phyloP scores from a whole-genome alignment of 345 rosid species.

The Corchorus olitorius region DNA sequence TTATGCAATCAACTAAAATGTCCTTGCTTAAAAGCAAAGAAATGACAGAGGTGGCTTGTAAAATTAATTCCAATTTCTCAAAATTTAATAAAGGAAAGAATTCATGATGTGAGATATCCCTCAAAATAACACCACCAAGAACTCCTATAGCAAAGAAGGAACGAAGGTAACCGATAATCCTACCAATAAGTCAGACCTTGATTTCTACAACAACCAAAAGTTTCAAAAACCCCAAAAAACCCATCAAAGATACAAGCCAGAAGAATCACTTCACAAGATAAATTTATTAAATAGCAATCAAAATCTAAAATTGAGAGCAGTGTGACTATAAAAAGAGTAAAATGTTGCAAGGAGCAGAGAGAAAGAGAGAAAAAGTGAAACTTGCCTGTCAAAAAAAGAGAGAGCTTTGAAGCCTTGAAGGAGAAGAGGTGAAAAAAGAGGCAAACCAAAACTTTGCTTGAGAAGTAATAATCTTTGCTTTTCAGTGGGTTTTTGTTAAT shows the following conservation, averaged over 20 bases:
- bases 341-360: background rate
- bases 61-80: background rate
- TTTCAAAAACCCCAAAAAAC: background rate
- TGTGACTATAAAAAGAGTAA: background rate
- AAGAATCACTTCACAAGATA: background rate
- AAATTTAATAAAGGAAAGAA: background rate
- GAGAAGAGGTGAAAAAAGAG: background rate
- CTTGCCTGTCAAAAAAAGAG: background rate
- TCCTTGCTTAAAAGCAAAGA: conserved; percentile 10
- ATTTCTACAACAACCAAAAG: background rate
- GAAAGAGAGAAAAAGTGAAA: background rate
- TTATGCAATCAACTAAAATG: background rate
- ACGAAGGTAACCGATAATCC: background rate
- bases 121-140: background rate
- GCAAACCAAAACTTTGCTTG: background rate
- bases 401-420: background rate
- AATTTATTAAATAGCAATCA: background rate
- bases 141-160: background rate
- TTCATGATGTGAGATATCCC: background rate
- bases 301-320: conserved; percentile 8
- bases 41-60: background rate
- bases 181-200: conserved; percentile 11
- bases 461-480: background rate
- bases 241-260: background rate
- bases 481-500: background rate